These are phyloP conservation scores for Linderina pennispora DNA, from an alignment of 192 early-diverging fungal genomes.

Conservation along the genomic window DNA sequence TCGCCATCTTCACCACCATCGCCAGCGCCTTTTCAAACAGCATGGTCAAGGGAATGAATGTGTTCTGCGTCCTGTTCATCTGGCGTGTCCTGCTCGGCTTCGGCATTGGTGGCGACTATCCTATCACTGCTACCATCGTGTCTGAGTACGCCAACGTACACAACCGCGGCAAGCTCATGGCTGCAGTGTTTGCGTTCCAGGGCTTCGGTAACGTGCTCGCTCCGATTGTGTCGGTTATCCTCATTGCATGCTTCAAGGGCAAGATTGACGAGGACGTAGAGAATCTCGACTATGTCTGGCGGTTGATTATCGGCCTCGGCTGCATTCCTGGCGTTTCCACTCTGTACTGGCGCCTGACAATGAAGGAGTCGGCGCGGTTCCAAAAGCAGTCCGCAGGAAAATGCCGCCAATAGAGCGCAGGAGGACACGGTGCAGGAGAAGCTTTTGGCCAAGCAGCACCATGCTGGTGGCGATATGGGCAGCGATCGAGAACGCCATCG, in stretches of 20 bases:
- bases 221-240: conserved; percentile 62
- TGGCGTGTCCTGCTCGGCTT: conserved; percentile 89
- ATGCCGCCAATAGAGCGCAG: neutral
- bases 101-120: conserved; percentile 92
- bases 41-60: conserved; percentile 56
- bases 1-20: conserved; percentile 79
- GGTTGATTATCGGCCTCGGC: conserved; percentile 77
- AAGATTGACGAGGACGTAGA: conserved; percentile 53
- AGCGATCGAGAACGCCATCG: neutral
- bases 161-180: conserved; percentile 82
- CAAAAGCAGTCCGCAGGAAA: conserved; percentile 3
- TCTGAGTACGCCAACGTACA: conserved; percentile 78
- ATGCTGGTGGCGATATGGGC: neutral
- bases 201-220: conserved; percentile 82
- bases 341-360: conserved; percentile 84
- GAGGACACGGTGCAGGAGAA: conserved; percentile 39
- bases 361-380: conserved; percentile 89
- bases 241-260: conserved; percentile 59
- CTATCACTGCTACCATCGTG: conserved; percentile 85
- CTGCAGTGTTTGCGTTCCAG: conserved; percentile 87
- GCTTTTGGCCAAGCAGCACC: conserved; percentile 14
- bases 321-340: conserved; percentile 75
- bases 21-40: conserved; percentile 67
- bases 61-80: conserved; percentile 64
- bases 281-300: conserved; percentile 83